Base-by-base conservation (phyloP, 2,329 filamentous ascomycete genomes). In the Verticillium nonalfalfae region DNA sequence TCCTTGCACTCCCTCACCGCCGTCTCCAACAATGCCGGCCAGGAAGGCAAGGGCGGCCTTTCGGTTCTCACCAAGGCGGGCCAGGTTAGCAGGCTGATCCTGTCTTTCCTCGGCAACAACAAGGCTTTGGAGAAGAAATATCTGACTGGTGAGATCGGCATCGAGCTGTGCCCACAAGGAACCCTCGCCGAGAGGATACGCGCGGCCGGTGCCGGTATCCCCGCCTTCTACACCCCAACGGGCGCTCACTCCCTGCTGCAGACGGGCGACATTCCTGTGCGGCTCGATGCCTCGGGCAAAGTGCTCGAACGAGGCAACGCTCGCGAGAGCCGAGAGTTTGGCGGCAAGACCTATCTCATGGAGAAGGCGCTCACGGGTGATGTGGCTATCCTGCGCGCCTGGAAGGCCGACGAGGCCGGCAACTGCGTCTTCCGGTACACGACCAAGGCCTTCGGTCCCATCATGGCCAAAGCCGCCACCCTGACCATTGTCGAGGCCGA, bases 401-500 rank as follows among this genome's bases (percentile, higher is more conserved):
- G 85, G 80, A 92, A 90, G 74, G 90, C 84, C 0, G 90, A 94
- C 70, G 84, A 86, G 63, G 85, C 88, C 4, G 90, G 90, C 13
- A 94, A 94, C 74, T 92, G 89, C 71, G 83, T 91, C 45, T 95
- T 96, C 78, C 81, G 90, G 72, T 88, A 90, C 73, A 89, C 90
- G 0, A 91, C 89, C 36, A 90, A 90, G 72, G 86, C 88, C 0
- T 93, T 91, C 65, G 89, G 86, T 1, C 83, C 85, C 6, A 82
- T 91, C 64, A 91, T 93, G 89, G 91, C 90, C 63, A 93, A 94
- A 75, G 91, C 91, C 0, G 91, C 90, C 0, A 85, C 83, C 57
- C 70, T 90, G 45, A 89, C 90, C 33, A 93, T 96, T 50, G 90
- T 95, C 40, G 91, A 96, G 72, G 91, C 91, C 1, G 91, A 96